Conservation (phyloP, 768 basidiomycete species). For the Leccinum barrowsii region DNA sequence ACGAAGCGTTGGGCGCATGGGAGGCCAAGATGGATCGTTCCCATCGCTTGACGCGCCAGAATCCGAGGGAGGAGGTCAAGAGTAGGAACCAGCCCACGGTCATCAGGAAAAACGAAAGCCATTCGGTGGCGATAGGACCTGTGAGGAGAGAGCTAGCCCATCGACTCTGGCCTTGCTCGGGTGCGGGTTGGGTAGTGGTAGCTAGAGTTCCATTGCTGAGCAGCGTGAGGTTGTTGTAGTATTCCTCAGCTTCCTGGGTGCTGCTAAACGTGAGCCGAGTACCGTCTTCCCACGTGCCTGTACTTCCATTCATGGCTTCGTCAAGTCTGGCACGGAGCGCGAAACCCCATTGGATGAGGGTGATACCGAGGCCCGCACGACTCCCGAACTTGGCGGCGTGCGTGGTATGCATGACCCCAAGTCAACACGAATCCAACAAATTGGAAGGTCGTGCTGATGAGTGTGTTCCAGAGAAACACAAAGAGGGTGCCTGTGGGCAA, state of each 20-base stretch:
- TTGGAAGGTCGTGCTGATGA: constrained; percentile 95
- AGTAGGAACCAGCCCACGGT: constrained; percentile 87
- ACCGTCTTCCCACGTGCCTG: constrained; percentile 29
- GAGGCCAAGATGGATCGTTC: constrained; percentile 71
- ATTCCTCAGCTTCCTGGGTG: constrained; percentile 45
- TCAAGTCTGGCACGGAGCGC: constrained; percentile 60
- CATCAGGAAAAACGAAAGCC: constrained; percentile 95
- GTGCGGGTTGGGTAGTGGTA: constrained; percentile 5
- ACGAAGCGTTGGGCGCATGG: constrained; percentile 24
- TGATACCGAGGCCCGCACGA: constrained; percentile 92
- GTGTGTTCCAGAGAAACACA: constrained; percentile 87
- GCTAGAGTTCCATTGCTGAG: constrained; percentile 27
- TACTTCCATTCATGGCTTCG: constrained; percentile 32
- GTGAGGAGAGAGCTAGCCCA: constrained; percentile 43
- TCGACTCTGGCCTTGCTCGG: constrained; percentile 13
- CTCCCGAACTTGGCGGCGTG: constrained; percentile 93
- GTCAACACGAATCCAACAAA: constrained; percentile 92
- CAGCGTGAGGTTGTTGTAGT: constrained; percentile 31
- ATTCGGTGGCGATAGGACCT: constrained; percentile 79
- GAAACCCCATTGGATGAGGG: constrained; percentile 94
- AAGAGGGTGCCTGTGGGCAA: constrained; percentile 82
- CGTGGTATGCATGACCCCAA: constrained; percentile 86
- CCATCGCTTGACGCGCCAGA: constrained; percentile 89
- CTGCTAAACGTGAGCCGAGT: constrained; percentile 40
- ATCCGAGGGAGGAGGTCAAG: constrained; percentile 85